Evolutionary conservation across 768 basidiomycete species (phyloP).

Genomic region (Trametes punicea): DNA sequence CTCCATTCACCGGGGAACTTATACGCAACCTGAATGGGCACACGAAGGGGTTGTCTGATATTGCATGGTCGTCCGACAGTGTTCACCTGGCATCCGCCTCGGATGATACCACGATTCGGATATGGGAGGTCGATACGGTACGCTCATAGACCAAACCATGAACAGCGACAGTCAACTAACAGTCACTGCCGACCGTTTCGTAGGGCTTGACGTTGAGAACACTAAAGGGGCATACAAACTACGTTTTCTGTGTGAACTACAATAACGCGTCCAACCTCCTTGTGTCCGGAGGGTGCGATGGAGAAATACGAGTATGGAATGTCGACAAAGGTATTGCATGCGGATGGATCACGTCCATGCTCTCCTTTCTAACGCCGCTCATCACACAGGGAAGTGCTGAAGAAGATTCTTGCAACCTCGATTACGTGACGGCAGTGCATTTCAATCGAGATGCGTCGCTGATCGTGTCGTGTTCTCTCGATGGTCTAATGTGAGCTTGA

Average conservation of each 20-base stretch:
- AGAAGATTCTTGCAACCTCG: conserved; percentile 86
- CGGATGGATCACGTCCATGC: background rate
- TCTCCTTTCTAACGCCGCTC: background rate
- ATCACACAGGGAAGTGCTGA: conserved; percentile 68
- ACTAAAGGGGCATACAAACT: conserved; percentile 82
- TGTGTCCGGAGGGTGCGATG: conserved; percentile 91
- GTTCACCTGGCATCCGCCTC: conserved; percentile 84
- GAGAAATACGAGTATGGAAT: conserved; percentile 93
- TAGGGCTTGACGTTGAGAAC: conserved; percentile 70
- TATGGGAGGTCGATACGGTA: conserved; percentile 84
- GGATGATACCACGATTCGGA: conserved; percentile 84
- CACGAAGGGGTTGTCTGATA: conserved; percentile 80
- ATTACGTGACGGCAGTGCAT: conserved; percentile 92
- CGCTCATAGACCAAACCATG: conserved; percentile 21
- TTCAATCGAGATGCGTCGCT: conserved; percentile 91
- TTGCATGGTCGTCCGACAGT: conserved; percentile 86
- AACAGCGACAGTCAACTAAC: background rate
- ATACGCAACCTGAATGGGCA: conserved; percentile 76
- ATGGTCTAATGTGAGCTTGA: conserved; percentile 90
- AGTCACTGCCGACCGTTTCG: background rate
- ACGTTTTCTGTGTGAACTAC: conserved; percentile 91
- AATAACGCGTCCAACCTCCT: conserved; percentile 84
- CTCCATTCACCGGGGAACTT: conserved; percentile 73
- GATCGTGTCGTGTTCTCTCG: conserved; percentile 87
- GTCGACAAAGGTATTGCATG: conserved; percentile 80